These are phyloP conservation scores for Phaffia rhodozyma DNA, from an alignment of 1,284 basidiomycete species.

Conservation along the genomic window DNA sequence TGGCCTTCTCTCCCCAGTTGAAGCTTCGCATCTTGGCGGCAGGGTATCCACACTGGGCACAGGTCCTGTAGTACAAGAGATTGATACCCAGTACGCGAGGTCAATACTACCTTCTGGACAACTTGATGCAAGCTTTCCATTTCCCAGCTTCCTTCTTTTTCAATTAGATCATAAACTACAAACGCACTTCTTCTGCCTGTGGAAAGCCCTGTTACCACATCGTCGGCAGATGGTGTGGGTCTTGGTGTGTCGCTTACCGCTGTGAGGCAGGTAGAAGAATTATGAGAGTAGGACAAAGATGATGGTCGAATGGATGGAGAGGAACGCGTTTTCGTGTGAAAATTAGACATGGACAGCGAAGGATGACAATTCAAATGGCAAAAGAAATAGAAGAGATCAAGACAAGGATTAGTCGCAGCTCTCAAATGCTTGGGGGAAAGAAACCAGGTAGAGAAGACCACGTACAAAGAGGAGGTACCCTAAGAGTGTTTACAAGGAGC, in stretches of 20 bases:
- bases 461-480: slow-evolving; percentile 83
- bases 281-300: neutral
- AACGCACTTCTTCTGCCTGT: slow-evolving; percentile 88
- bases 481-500: slow-evolving; percentile 35
- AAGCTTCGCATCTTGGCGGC: slow-evolving; percentile 22
- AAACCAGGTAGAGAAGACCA: slow-evolving; percentile 22
- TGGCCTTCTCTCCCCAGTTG: slow-evolving; percentile 88
- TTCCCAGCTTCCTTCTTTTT: neutral
- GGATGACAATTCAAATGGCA: slow-evolving; percentile 13
- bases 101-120: slow-evolving; percentile 9
- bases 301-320: too few species aligned
- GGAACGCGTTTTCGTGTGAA: too few species aligned
- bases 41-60: slow-evolving; percentile 63
- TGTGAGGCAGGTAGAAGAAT: slow-evolving; percentile 16
- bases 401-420: neutral
- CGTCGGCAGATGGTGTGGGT: slow-evolving; percentile 94
- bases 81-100: neutral
- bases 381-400: neutral
- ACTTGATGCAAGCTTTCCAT: neutral
- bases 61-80: slow-evolving; percentile 45
- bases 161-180: neutral
- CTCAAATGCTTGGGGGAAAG: neutral
- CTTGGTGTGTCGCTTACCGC: slow-evolving; percentile 95
- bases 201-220: slow-evolving; percentile 84
- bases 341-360: too few species aligned